Base-by-base conservation (phyloP, 1,284 basidiomycete species). In the Cryptococcus sp. region DNA sequence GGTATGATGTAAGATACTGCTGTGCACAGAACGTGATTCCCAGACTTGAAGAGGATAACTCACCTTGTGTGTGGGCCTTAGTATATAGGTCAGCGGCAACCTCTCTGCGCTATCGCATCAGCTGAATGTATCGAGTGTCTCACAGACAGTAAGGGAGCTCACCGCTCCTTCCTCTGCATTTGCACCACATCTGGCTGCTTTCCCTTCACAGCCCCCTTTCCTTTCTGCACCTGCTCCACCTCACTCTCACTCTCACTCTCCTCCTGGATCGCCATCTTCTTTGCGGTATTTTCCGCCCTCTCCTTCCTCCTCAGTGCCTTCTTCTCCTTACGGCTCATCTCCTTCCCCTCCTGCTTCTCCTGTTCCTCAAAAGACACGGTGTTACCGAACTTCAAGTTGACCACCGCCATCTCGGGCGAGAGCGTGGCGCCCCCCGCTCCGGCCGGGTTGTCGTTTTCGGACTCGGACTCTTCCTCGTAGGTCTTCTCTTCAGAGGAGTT, bases 61-160 rank as follows among this genome's bases (percentile, higher is more conserved):
- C 84, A 87, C 85, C 92, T 87, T 88, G 87, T 84, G 78, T 77
- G 58, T 79, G 78, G 16, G 77, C 61, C 61, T 77, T 73, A 49
- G 64, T 60, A 75, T 92, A 93, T 36, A 82, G 80, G 43, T 91
- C 89, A 67, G 88, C 83, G 0, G 91, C 89, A 6, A 84, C 85
- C 70, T 95, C 92, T 62, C 91, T 93, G 64, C 1, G 18, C 13
- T 53, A 39, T 37, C 36, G 3, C 18, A 9, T 33, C 28, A 33
- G 28, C 28, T 33, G 4, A 9, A 37, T 24, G 53, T n/a, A 11
- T 24, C n/a, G n/a, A n/a, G n/a, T n/a, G n/a, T n/a, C n/a, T n/a
- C n/a, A n/a, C n/a, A n/a, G n/a, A n/a, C n/a, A n/a, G n/a, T n/a
- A n/a, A n/a, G n/a, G n/a, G n/a, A 40, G 70, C 81, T 46, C 58